Percentiles rank a stretch among this genome's conserved stretches.
phyloP scores from a whole-genome alignment of 257 asterid species.

The Scutellaria minor region DNA sequence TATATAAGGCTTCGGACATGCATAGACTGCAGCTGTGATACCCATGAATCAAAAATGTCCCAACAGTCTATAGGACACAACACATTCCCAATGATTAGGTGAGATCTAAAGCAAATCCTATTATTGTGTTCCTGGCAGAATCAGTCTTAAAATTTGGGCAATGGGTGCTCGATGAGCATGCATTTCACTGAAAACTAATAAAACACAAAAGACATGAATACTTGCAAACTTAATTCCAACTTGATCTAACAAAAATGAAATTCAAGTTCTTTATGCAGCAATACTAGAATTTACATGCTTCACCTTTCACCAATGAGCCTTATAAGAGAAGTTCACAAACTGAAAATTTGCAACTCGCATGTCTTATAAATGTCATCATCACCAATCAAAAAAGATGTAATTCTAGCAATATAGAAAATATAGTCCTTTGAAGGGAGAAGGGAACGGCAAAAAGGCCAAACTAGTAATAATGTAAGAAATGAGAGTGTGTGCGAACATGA shows the following conservation, averaged over 20 bases:
- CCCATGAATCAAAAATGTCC: neutral
- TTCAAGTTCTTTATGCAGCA: neutral
- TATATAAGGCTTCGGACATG: neutral
- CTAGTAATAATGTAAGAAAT: neutral
- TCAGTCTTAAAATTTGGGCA: neutral
- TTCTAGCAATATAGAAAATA: neutral
- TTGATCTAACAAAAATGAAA: neutral
- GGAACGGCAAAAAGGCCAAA: slow-evolving; percentile 6
- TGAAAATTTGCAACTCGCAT: neutral
- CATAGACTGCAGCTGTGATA: neutral
- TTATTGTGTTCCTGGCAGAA: neutral
- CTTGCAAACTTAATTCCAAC: neutral
- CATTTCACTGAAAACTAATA: slow-evolving; percentile 13
- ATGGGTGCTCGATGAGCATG: neutral
- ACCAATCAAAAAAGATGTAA: neutral
- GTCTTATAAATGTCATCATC: neutral
- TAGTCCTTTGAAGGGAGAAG: neutral
- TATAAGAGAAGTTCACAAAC: neutral
- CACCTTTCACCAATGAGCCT: neutral
- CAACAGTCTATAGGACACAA: neutral
- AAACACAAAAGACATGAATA: neutral
- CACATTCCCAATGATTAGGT: neutral
- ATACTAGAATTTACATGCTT: neutral
- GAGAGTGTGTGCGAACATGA: neutral
- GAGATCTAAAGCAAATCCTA: slow-evolving; percentile 9